phyloP scores from a whole-genome alignment of 495 filamentous ascomycete genomes.

The Xylaria bambusicola region DNA sequence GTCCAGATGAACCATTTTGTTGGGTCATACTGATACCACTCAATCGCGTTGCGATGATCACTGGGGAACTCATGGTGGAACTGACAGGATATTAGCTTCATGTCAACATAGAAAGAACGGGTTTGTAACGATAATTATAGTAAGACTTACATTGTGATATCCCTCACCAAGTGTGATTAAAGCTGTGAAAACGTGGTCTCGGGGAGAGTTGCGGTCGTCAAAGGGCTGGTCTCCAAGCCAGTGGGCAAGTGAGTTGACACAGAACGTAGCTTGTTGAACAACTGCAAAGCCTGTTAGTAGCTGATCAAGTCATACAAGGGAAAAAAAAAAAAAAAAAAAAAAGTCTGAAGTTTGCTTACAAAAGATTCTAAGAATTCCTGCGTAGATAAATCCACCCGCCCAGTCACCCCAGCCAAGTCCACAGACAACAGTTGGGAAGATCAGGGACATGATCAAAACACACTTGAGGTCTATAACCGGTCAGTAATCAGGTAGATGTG shows the following conservation, averaged over 20 bases:
- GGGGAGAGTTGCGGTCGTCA: slow-evolving; percentile 97
- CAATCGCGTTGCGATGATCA: slow-evolving; percentile 97
- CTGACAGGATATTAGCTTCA: slow-evolving; percentile 1
- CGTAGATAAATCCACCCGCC: slow-evolving; percentile 90
- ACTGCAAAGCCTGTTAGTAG: slow-evolving; percentile 43
- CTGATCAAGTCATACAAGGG: not conserved
- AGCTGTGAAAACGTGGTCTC: slow-evolving; percentile 95
- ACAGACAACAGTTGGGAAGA: slow-evolving; percentile 79
- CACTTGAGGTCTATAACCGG: slow-evolving; percentile 64
- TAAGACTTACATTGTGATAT: slow-evolving; percentile 72
- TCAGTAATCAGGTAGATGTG: slow-evolving; percentile 1
- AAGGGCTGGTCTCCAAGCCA: slow-evolving; percentile 99
- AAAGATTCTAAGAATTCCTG: slow-evolving; percentile 93
- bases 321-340: too few relatives aligned
- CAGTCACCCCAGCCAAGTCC: slow-evolving; percentile 91
- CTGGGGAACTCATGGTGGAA: slow-evolving; percentile 99
- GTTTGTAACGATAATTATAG: not conserved
- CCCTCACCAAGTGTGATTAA: slow-evolving; percentile 95
- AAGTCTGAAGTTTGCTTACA: not conserved
- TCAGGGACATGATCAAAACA: slow-evolving; percentile 82
- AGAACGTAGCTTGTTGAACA: slow-evolving; percentile 99
- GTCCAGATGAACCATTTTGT: slow-evolving; percentile 97
- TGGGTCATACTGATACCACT: slow-evolving; percentile 98
- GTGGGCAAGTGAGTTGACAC: slow-evolving; percentile 97
- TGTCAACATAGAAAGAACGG: not conserved